Evolutionary conservation across 2,329 filamentous ascomycete genomes (phyloP).

Genomic region (Exserohilum rostratum): DNA sequence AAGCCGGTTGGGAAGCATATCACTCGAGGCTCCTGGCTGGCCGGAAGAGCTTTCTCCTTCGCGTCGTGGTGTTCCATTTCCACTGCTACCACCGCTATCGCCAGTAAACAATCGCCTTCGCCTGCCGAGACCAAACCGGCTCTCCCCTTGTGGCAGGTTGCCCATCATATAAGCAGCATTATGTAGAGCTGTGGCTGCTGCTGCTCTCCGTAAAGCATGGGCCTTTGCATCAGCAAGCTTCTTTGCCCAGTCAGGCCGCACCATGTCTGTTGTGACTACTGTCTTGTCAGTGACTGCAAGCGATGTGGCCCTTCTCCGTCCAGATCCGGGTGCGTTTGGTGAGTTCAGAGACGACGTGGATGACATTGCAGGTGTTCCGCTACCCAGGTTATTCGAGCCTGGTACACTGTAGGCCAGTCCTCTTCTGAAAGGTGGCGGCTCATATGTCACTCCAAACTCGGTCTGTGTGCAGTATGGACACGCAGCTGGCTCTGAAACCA

Average conservation of each 20-base stretch:
- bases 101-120: slow-evolving; percentile 57
- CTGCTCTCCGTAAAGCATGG: slow-evolving; percentile 83
- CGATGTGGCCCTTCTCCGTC: slow-evolving; percentile 66
- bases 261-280: slow-evolving; percentile 89
- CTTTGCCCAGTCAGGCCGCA: slow-evolving; percentile 92
- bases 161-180: slow-evolving; percentile 92
- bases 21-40: slow-evolving; percentile 42
- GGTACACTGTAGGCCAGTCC: slow-evolving; percentile 74
- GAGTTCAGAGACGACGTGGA: slow-evolving; percentile 82
- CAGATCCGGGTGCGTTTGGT: slow-evolving; percentile 48
- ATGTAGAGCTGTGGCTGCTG: slow-evolving; percentile 91
- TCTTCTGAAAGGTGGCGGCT: slow-evolving; percentile 84
- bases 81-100: slow-evolving; percentile 54
- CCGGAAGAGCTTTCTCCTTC: slow-evolving; percentile 41
- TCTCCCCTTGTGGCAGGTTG: slow-evolving; percentile 54
- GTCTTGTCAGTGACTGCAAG: slow-evolving; percentile 82
- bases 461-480: slow-evolving; percentile 96
- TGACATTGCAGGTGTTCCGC: slow-evolving; percentile 74
- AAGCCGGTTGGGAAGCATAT: slow-evolving; percentile 50
- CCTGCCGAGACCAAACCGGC: slow-evolving; percentile 57
- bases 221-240: slow-evolving; percentile 85
- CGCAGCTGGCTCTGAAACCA: slow-evolving; percentile 88
- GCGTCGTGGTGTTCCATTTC: slow-evolving; percentile 52
- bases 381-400: slow-evolving; percentile 59
- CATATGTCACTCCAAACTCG: slow-evolving; percentile 96